phyloP scores from a whole-genome alignment of 228 moss, liverwort and hornwort species.

The Sphagnum magellanicum region DNA sequence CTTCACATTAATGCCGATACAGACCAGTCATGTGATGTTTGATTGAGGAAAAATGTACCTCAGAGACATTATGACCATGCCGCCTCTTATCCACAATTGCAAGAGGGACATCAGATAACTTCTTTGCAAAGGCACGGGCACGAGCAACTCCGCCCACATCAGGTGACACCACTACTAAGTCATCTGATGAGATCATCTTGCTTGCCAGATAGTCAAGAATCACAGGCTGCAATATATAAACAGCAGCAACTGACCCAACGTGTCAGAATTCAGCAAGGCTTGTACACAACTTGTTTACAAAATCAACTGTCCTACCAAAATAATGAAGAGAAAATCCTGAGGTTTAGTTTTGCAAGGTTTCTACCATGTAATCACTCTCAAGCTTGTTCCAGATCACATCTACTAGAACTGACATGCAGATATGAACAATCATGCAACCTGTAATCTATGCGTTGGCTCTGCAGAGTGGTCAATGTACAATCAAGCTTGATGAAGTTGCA shows the following conservation, averaged over 20 bases:
- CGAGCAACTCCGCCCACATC: constrained; percentile 98
- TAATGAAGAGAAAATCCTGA: too few relatives aligned
- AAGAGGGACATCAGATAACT: constrained; percentile 93
- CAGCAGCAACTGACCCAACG: background rate
- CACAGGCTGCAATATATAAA: constrained; percentile 51
- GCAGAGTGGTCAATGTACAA: too few relatives aligned
- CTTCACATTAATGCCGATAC: background rate
- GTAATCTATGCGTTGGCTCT: too few relatives aligned
- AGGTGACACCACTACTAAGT: constrained; percentile 94
- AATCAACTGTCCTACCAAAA: background rate
- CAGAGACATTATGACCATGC: constrained; percentile 85
- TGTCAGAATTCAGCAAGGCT: background rate
- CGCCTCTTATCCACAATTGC: constrained; percentile 98
- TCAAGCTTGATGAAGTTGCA: too few relatives aligned
- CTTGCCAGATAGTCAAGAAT: constrained; percentile 97
- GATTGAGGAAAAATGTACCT: constrained; percentile 26
- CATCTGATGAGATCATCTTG: constrained; percentile 96
- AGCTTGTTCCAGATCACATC: too few relatives aligned
- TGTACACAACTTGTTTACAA: background rate
- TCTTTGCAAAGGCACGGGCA: constrained; percentile 97
- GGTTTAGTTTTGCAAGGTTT: too few relatives aligned
- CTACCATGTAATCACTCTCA: too few relatives aligned
- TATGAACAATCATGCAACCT: background rate
- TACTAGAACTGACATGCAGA: background rate
- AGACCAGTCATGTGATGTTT: background rate